These are phyloP conservation scores for Clavispora fructus DNA, from an alignment of 805 yeast genomes.

Conservation along the genomic window DNA sequence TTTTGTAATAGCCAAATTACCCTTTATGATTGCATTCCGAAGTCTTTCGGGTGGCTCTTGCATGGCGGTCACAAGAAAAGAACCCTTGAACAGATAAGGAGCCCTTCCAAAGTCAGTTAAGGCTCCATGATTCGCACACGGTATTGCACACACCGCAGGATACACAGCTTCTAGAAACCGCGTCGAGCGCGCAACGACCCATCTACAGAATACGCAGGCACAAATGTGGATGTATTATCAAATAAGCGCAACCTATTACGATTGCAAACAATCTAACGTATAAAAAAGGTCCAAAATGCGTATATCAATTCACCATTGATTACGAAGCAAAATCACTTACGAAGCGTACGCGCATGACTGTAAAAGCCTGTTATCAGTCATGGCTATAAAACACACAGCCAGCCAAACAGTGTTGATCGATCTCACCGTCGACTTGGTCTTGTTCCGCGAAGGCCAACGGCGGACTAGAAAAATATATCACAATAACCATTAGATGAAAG, in stretches of 20 bases:
- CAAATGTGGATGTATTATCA: background rate
- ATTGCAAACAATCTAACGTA: background rate
- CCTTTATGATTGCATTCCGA: constrained; percentile 61
- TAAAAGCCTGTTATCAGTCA: background rate
- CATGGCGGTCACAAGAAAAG: constrained; percentile 29
- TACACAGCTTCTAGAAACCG: background rate
- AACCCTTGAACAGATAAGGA: background rate
- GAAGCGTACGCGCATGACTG: background rate
- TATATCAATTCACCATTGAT: background rate
- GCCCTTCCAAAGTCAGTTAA: background rate
- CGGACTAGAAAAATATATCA: background rate
- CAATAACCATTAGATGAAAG: background rate
- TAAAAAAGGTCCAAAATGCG: background rate
- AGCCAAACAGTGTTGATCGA: background rate
- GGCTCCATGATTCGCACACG: background rate
- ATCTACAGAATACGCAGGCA: background rate
- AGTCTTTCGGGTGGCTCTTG: constrained; percentile 59
- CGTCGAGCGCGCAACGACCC: background rate
- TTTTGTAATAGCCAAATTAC: constrained; percentile 57
- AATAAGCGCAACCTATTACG: background rate
- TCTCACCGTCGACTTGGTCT: background rate
- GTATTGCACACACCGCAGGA: background rate
- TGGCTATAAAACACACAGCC: background rate
- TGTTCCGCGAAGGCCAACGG: too few relatives aligned
- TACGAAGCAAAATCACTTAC: background rate